Evolutionary conservation across 305 asterid species (phyloP).

Genomic region (Solanum hybrid): DNA sequence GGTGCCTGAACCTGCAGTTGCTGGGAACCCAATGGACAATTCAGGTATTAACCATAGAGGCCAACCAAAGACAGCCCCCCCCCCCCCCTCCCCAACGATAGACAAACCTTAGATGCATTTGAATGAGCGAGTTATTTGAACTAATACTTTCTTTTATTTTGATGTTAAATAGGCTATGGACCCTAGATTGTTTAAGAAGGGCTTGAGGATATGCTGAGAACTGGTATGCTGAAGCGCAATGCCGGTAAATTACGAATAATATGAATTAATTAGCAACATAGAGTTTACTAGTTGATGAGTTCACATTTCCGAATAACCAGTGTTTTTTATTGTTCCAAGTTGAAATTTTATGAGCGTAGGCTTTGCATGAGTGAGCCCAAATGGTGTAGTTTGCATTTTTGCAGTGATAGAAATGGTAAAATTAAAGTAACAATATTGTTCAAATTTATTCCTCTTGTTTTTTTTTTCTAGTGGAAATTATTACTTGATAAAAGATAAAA

Average conservation of each 20-base stretch:
- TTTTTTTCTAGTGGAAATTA: neutral
- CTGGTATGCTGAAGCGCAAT: neutral
- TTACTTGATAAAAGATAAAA: neutral
- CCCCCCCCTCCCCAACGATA: neutral
- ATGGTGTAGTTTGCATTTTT: neutral
- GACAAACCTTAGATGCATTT: neutral
- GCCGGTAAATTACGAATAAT: neutral
- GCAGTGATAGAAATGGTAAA: neutral
- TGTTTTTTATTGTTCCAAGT: neutral
- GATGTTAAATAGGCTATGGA: slow-evolving; percentile 8
- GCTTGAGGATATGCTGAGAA: neutral
- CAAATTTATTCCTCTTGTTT: neutral
- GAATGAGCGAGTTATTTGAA: neutral
- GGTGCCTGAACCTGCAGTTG: slow-evolving; percentile 26
- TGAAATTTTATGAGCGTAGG: neutral
- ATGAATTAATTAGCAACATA: neutral
- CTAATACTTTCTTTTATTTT: neutral
- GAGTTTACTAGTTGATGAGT: neutral
- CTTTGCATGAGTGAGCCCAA: neutral
- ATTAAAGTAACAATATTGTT: neutral
- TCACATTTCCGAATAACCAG: neutral
- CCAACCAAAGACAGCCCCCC: neutral
- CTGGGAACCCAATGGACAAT: slow-evolving; percentile 38
- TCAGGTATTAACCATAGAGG: slow-evolving; percentile 19
- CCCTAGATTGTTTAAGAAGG: neutral